Evolutionary conservation across 352 stramenopile genomes (phyloP).

Genomic region (Globisporangium nunn): DNA sequence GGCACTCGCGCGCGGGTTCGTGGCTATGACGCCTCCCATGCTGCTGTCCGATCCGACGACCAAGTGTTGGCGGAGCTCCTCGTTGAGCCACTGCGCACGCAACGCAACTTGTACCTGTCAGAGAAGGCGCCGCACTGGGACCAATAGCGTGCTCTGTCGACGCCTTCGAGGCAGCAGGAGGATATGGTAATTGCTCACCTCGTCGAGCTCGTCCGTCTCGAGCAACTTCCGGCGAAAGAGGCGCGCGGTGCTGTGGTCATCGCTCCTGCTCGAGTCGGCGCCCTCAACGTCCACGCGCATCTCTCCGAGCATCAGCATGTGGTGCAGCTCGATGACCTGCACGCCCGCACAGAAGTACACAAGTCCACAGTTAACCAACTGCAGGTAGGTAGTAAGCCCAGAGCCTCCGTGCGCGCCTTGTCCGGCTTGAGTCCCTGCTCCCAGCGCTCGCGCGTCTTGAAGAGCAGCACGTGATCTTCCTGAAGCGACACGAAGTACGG

Average conservation of each 20-base stretch:
- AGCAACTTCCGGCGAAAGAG: conserved; percentile 72
- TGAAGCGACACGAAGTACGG: conserved; percentile 82
- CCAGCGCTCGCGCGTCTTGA: conserved; percentile 73
- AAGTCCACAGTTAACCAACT: neutral
- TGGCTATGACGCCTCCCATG: conserved; percentile 39
- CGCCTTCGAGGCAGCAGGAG: neutral
- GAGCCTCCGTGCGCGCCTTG: conserved; percentile 32
- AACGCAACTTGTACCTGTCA: neutral
- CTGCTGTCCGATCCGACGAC: conserved; percentile 35
- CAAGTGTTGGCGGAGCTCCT: conserved; percentile 52
- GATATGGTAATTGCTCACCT: conserved; percentile 24
- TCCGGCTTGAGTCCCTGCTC: conserved; percentile 77
- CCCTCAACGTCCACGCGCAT: conserved; percentile 76
- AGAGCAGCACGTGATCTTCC: conserved; percentile 72
- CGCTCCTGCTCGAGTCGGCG: conserved; percentile 8
- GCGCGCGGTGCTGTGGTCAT: conserved; percentile 26
- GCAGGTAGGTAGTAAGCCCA: neutral
- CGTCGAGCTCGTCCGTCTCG: conserved; percentile 69
- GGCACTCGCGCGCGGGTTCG: conserved; percentile 49
- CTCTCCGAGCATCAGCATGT: conserved; percentile 69
- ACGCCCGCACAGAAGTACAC: neutral
- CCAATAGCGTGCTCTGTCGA: neutral
- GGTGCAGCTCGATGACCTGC: conserved; percentile 68
- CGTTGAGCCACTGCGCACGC: conserved; percentile 52
- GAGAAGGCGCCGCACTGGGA: no score